These are phyloP conservation scores for Galerina sulciceps DNA, from an alignment of 768 basidiomycete genomes.

Conservation along the genomic window DNA sequence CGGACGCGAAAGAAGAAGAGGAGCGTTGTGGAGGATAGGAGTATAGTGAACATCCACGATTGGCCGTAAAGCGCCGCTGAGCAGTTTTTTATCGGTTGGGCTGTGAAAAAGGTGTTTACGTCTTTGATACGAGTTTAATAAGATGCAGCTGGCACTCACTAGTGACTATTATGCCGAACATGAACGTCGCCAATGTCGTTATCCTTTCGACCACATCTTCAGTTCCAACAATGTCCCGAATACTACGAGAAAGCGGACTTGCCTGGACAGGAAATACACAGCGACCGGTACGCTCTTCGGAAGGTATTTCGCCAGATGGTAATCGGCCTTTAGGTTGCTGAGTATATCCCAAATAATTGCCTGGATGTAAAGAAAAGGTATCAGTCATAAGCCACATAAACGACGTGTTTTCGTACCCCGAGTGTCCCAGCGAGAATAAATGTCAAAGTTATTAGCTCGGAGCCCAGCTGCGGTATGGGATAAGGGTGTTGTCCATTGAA, in stretches of 20 bases:
- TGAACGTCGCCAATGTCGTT: neutral
- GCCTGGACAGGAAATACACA: neutral
- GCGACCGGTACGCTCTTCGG: neutral
- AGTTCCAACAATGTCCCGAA: neutral
- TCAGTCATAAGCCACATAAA: neutral
- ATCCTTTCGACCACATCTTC: neutral
- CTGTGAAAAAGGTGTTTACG: neutral
- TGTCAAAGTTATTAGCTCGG: neutral
- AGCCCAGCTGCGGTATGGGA: neutral
- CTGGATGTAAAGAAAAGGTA: neutral
- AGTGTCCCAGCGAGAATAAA: neutral
- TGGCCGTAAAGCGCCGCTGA: neutral
- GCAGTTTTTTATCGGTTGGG: neutral
- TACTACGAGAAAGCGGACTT: neutral
- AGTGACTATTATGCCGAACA: neutral
- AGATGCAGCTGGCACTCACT: neutral
- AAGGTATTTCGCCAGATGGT: neutral
- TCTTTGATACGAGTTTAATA: neutral
- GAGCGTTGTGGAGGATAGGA: conserved; percentile 17
- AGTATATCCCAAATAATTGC: conserved; percentile 5
- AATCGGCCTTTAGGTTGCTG: neutral
- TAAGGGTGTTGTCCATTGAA: too few relatives aligned
- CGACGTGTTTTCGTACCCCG: neutral
- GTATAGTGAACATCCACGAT: neutral
- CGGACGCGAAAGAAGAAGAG: conserved; percentile 30